phyloP scores from a whole-genome alignment of 2,329 filamentous ascomycete species.

The Torrubiella hemipterigena region DNA sequence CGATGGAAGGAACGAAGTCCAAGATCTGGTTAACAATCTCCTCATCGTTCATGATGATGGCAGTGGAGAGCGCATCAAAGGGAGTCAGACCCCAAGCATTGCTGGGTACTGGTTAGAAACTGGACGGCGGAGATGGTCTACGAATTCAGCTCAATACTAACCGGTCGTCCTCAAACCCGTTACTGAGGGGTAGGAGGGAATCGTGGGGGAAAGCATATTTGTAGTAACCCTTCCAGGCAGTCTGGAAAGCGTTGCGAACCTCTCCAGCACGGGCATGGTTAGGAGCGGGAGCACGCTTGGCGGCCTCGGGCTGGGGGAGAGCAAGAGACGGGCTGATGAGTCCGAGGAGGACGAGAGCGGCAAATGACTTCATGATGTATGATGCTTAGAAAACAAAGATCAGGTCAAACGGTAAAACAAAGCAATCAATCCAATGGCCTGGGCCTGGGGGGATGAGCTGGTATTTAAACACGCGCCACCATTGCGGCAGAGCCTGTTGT shows the following conservation, averaged over 20 bases:
- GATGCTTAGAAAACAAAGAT: too few relatives aligned
- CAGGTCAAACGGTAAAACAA: too few relatives aligned
- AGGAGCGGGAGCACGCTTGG: conserved; percentile 3
- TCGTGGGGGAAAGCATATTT: conserved; percentile 69
- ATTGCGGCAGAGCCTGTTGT: too few relatives aligned
- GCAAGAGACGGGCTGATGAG: conserved; percentile 2
- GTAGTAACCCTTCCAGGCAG: conserved; percentile 63
- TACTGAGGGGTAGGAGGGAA: conserved; percentile 57
- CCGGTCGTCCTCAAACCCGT: conserved; percentile 57
- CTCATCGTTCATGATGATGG: conserved; percentile 60
- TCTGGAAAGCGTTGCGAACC: conserved; percentile 43
- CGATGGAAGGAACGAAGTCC: conserved; percentile 54
- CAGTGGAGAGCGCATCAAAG: conserved; percentile 69
- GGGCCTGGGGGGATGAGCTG: too few relatives aligned
- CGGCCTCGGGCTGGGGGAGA: too few relatives aligned
- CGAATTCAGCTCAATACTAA: conserved; percentile 23
- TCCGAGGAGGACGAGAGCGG: neutral
- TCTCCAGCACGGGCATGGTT: conserved; percentile 3
- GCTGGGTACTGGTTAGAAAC: conserved; percentile 24
- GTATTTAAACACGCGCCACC: too few relatives aligned
- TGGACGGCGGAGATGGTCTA: neutral
- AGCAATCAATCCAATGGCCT: too few relatives aligned
- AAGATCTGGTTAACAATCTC: conserved; percentile 61
- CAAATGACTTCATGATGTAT: neutral
- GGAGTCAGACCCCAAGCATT: conserved; percentile 80